phyloP scores from a whole-genome alignment of 805 yeast species.

The Starmerella potacharoeniae region DNA sequence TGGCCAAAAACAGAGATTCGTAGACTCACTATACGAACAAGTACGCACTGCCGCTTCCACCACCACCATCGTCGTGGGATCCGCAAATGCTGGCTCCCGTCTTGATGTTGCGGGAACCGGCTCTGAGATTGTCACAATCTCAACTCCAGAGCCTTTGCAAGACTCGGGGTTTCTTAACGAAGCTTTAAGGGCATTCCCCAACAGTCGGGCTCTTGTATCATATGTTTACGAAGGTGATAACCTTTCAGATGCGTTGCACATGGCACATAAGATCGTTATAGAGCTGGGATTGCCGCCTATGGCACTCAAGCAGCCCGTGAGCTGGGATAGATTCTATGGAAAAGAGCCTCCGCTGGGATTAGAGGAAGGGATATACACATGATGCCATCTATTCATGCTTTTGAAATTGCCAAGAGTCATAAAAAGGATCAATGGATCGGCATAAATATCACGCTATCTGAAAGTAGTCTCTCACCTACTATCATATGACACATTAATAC shows the following conservation, averaged over 20 bases:
- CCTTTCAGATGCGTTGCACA: conserved; percentile 49
- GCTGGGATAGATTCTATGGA: conserved; percentile 85
- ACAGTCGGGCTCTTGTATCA: conserved; percentile 30
- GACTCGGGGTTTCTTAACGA: conserved; percentile 29
- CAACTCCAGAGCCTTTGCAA: conserved; percentile 19
- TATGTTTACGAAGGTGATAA: conserved; percentile 89
- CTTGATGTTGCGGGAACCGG: background rate
- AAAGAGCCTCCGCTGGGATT: conserved; percentile 53
- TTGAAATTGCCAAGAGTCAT: too few species aligned
- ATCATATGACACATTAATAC: too few species aligned
- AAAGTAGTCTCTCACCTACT: too few species aligned
- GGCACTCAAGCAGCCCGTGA: conserved; percentile 39
- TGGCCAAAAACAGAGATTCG: conserved; percentile 41
- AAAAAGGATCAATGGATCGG: too few species aligned
- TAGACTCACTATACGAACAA: conserved; percentile 35
- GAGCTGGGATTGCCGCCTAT: conserved; percentile 23
- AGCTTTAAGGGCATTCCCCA: conserved; percentile 18
- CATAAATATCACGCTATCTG: too few species aligned
- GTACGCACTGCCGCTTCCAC: conserved; percentile 27
- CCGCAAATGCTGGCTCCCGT: conserved; percentile 53
- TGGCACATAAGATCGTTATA: conserved; percentile 35
- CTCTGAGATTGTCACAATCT: background rate
- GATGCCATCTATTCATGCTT: background rate
- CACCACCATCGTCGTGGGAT: conserved; percentile 49
- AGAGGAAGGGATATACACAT: conserved; percentile 69